Evolutionary conservation across 495 filamentous ascomycete genomes (phyloP).

Genomic region (Letharia lupina): DNA sequence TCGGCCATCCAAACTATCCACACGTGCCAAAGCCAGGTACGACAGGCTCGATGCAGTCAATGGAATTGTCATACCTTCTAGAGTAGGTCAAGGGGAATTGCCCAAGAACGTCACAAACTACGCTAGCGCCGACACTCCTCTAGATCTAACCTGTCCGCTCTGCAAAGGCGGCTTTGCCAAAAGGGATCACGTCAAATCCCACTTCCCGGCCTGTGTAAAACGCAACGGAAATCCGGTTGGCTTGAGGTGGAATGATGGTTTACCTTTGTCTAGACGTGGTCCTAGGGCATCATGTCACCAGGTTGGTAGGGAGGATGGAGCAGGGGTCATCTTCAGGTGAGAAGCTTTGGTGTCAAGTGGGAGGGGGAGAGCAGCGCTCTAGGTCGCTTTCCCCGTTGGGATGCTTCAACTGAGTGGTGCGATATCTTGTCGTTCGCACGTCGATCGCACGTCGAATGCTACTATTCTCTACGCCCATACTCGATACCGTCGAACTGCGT

Average conservation of each 20-base stretch:
- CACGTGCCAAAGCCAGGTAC: neutral
- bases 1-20: neutral
- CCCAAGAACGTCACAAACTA: neutral
- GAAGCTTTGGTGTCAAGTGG: too few relatives aligned
- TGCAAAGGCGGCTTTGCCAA: neutral
- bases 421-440: too few relatives aligned
- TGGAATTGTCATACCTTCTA: neutral
- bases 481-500: too few relatives aligned
- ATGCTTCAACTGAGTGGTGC: too few relatives aligned
- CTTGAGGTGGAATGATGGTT: neutral
- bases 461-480: too few relatives aligned
- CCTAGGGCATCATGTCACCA: neutral
- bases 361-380: too few relatives aligned
- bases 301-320: neutral
- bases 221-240: conserved; percentile 1
- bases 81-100: neutral
- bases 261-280: neutral
- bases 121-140: neutral
- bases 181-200: neutral
- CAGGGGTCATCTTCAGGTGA: neutral
- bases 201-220: neutral
- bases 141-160: neutral
- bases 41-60: neutral
- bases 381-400: too few relatives aligned
- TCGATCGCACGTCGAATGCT: too few relatives aligned